Conservation (phyloP, 2,329 filamentous ascomycete genomes). For the Apiospora sp. region DNA sequence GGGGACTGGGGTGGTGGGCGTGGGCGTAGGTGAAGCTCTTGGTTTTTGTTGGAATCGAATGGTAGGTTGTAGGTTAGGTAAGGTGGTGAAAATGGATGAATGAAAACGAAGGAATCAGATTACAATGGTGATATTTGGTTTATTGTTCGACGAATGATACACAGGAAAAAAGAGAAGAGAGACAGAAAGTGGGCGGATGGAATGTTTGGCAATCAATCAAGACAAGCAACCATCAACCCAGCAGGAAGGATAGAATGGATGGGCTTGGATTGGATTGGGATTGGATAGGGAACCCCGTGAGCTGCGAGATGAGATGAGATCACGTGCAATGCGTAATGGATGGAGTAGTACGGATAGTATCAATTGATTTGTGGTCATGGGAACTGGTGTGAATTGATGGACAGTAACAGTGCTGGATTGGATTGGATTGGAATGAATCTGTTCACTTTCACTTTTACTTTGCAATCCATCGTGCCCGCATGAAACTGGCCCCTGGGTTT, state of each 20-base stretch:
- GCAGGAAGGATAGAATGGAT: neutral
- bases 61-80: too few relatives aligned
- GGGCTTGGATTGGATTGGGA: neutral
- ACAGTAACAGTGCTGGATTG: neutral
- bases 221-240: neutral
- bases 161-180: neutral
- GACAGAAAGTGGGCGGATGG: slow-evolving; percentile 6
- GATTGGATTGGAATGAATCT: neutral
- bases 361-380: neutral
- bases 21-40: slow-evolving; percentile 1
- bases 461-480: neutral
- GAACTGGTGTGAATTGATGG: neutral
- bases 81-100: neutral
- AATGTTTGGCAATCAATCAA: slow-evolving; percentile 8
- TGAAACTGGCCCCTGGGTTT: slow-evolving; percentile 24
- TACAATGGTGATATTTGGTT: neutral
- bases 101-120: slow-evolving; percentile 3
- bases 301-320: slow-evolving; percentile 14
- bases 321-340: slow-evolving; percentile 1
- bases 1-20: too few relatives aligned
- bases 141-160: neutral
- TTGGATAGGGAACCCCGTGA: neutral
- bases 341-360: neutral
- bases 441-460: neutral
- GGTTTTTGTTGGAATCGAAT: neutral